These are phyloP conservation scores for Saccharomyces hybrid DNA, from an alignment of 1,139 yeast species.

Conservation along the genomic window DNA sequence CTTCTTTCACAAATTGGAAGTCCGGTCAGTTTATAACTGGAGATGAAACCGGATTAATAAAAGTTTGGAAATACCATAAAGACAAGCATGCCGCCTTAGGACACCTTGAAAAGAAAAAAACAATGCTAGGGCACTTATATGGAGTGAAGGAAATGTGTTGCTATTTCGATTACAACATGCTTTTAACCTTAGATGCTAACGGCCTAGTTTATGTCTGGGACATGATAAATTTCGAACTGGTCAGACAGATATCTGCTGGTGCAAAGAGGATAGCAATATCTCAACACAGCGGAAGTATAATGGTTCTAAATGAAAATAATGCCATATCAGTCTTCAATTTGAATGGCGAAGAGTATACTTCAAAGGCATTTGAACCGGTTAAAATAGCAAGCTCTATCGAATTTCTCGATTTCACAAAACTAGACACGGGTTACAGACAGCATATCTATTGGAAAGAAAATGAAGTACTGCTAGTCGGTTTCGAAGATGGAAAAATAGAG, in stretches of 20 bases:
- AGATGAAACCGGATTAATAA: slow-evolving; percentile 47
- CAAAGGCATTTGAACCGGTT: slow-evolving; percentile 9
- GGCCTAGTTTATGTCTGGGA: slow-evolving; percentile 59
- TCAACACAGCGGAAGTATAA: slow-evolving; percentile 49
- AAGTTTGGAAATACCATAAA: slow-evolving; percentile 39
- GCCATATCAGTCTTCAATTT: slow-evolving; percentile 40
- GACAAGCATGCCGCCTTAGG: not conserved
- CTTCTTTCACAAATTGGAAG: slow-evolving; percentile 22
- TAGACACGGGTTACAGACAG: slow-evolving; percentile 23
- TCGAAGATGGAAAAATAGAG: slow-evolving; percentile 27
- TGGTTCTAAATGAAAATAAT: slow-evolving; percentile 30
- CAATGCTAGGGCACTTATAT: slow-evolving; percentile 48
- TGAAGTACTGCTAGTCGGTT: slow-evolving; percentile 35
- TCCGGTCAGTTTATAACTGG: slow-evolving; percentile 42
- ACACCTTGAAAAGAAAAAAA: slow-evolving; percentile 13
- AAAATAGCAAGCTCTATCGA: slow-evolving; percentile 17
- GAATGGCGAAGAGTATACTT: slow-evolving; percentile 44
- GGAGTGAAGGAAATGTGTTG: slow-evolving; percentile 38
- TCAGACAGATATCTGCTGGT: slow-evolving; percentile 37
- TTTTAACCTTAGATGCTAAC: slow-evolving; percentile 43
- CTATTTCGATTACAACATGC: slow-evolving; percentile 45
- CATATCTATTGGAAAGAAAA: slow-evolving; percentile 35
- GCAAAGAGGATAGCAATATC: slow-evolving; percentile 41
- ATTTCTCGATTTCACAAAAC: slow-evolving; percentile 24
- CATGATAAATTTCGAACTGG: slow-evolving; percentile 41